Evolutionary conservation across 306 rosid genomes (phyloP), one percentile per base, ranked within the genome.

Genomic region (Potentilla sterilis): DNA sequence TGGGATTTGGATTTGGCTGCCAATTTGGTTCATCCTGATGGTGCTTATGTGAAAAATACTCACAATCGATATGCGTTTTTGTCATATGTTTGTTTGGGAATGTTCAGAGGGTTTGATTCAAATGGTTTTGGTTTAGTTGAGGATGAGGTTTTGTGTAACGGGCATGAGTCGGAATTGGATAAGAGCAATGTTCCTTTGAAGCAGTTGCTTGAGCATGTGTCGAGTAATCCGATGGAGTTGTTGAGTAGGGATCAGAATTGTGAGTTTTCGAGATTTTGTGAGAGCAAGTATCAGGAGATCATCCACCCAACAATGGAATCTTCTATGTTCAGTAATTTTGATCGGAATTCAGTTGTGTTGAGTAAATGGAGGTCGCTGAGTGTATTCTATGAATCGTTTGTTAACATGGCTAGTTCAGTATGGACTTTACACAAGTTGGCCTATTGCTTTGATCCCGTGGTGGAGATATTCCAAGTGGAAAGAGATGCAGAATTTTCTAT

Each of bases 1-100:
- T 95, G 99, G 99, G 92, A 95, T 85, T 86, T 92, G 86, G 91
- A 86, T 83, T 86, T 92, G 75, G 97, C 89, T 6, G 91, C 97
- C 1, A 85, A 83, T 66, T 83, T 88, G 4, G 96, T 92, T 78
- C 87, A 95, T 80, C 89, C 91, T 0, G 75, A 80, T 70, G 79
- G 92, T 81, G 88, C 61, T n/a, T 95, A 87, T 82, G 83, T 84
- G 2, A 95, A 95, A 76, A 84, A 85, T 66, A 86, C 90, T 21
- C 97, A 95, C 62, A 88, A 85, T 59, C 90, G 86, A 32, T 92
- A 88, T 80, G 97, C 99, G 1, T 81, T 92, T 55, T 79, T 95
- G 80, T 95, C 99, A 0, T 90, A 95, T 86, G 93, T 90, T 72
- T 92, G 90, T 76, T 87, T 95, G 80, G 92, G 84, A 70, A 95